A percentile compares a stretch with the other conserved stretches of the same genome.
Evolutionary conservation across 495 filamentous ascomycete genomes (phyloP).

Genomic region (Penicillium nucicola): DNA sequence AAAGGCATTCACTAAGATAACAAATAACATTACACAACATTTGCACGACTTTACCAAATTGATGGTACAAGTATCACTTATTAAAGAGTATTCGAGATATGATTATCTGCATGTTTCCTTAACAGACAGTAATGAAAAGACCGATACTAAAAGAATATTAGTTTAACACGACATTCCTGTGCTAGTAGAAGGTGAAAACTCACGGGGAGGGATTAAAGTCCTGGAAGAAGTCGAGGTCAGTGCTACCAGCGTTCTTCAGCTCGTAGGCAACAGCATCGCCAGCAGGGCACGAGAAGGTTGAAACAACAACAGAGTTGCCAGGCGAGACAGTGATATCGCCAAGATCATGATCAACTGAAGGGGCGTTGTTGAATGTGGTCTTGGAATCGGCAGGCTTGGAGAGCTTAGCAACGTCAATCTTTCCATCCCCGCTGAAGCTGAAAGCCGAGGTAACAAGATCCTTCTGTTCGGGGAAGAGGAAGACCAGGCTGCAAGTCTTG

Average conservation of each 20-base stretch:
- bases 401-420: slow-evolving; percentile 51
- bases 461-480: slow-evolving; percentile 57
- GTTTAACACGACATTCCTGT: too few species aligned
- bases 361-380: slow-evolving; percentile 52
- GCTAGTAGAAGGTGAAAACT: too few species aligned
- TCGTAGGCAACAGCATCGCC: slow-evolving; percentile 49
- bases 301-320: slow-evolving; percentile 55
- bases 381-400: slow-evolving; percentile 27
- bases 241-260: slow-evolving; percentile 39
- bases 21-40: too few species aligned
- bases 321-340: slow-evolving; percentile 46
- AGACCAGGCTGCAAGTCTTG: slow-evolving; percentile 62
- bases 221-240: too few species aligned
- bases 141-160: neutral
- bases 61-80: too few species aligned
- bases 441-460: slow-evolving; percentile 55
- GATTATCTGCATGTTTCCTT: too few species aligned
- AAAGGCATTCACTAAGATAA: too few species aligned
- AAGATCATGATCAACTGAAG: slow-evolving; percentile 43
- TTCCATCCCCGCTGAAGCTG: slow-evolving; percentile 56
- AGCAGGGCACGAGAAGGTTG: slow-evolving; percentile 54
- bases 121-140: neutral
- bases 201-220: too few species aligned
- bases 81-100: too few species aligned
- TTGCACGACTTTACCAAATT: too few species aligned